phyloP scores from a whole-genome alignment of 257 asterid species.

The Thymus quinquecostatus region DNA sequence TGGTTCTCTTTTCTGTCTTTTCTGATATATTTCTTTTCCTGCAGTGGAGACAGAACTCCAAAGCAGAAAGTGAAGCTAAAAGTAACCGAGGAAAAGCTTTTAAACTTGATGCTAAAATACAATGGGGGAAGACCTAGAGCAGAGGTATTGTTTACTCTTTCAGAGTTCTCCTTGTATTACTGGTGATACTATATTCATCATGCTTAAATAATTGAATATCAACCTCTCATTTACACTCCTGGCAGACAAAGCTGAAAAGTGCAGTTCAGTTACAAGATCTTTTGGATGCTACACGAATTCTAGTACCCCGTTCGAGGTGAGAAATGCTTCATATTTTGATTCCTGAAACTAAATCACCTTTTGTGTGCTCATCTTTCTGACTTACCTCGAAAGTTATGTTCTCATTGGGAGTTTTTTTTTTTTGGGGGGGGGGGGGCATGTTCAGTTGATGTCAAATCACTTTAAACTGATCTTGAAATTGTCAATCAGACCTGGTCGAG shows the following conservation, averaged over 20 bases:
- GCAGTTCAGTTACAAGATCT: constrained; percentile 99
- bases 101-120: constrained; percentile 95
- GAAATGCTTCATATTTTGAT: constrained; percentile 28
- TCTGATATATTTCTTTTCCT: constrained; percentile 35
- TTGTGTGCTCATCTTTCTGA: constrained; percentile 13
- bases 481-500: constrained; percentile 82
- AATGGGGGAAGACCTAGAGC: constrained; percentile 95
- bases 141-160: constrained; percentile 57
- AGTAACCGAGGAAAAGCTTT: constrained; percentile 95
- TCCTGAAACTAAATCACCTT: constrained; percentile 19
- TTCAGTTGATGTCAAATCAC: constrained; percentile 32
- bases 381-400: constrained; percentile 21
- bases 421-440: not conserved
- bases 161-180: constrained; percentile 17
- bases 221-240: constrained; percentile 29
- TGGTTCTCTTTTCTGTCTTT: constrained; percentile 34
- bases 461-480: constrained; percentile 36
- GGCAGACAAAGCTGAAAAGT: constrained; percentile 95
- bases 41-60: constrained; percentile 99
- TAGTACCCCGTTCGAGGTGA: constrained; percentile 91
- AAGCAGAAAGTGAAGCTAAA: constrained; percentile 98
- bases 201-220: constrained; percentile 18
- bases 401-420: not conserved
- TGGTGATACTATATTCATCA: constrained; percentile 9
- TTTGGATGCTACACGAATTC: constrained; percentile 90